Base-by-base conservation (phyloP, 768 basidiomycete species). In the Pleurotus sapidus region DNA sequence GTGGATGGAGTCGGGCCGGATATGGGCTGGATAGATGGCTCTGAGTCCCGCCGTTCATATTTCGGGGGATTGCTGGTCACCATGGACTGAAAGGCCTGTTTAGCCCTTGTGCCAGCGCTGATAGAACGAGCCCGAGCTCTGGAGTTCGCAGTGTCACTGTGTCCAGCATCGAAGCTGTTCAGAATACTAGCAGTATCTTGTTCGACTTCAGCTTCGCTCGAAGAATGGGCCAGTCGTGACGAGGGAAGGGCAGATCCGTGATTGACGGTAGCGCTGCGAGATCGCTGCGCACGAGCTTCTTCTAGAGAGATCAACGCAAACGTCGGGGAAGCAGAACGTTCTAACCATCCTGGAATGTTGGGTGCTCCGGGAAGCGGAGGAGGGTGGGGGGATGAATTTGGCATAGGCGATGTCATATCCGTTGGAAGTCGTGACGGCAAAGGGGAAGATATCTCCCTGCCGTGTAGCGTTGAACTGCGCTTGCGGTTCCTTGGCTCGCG, bases 251-350 rank as follows among this genome's bases (percentile, higher is more conserved):
- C 57, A 46, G 70, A 59, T 1, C 68, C 57, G 53, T 63, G 60
- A 46, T 76, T 71, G 17, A 67, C 68, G 3, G 80, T 79, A n/a
- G 70, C 71, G 62, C 76, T 81, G 50, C 87, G 82, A 46, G 81
- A 74, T 49, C 87, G 83, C 65, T 87, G 83, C 11, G 85, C 88
- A 62, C 89, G 83, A 3, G 90, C 90, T 72, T 93, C 88, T 65
- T 91, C 87, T 54, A 92, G 75, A 4, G 88, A 82, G 49, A 92
- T 91, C 39, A 93, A 79, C 27, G 81, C 75, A 60, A 91, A 85
- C 14, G 81, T 71, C 18, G 84, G 78, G 11, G 80, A 71, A 6
- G 70, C 58, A 55, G 63, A 62, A 60, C 76, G 72, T 53, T 84
- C 84, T 42, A 70, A 72, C 82, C 84, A 85, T 9, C 78, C 81